Percentiles rank a stretch among this genome's conserved stretches.
Evolutionary conservation across 1,284 basidiomycete species (phyloP).

Genomic region (Ceratobasidium sp.): DNA sequence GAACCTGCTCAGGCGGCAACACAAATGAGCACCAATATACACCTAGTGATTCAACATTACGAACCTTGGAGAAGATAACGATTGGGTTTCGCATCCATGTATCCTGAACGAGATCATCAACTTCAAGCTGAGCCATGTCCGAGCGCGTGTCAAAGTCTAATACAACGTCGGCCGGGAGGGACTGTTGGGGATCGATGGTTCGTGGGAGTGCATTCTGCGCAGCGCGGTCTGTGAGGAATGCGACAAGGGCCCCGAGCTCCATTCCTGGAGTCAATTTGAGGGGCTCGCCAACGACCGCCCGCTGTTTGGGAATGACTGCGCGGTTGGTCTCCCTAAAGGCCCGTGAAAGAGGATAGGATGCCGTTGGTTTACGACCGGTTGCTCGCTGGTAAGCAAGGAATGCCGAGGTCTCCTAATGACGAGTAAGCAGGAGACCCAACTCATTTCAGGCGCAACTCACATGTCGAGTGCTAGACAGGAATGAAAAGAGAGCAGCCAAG

Average conservation of each 20-base stretch:
- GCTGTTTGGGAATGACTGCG: background rate
- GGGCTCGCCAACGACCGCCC: slow-evolving; percentile 6
- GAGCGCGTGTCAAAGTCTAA: slow-evolving; percentile 81
- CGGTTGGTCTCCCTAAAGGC: slow-evolving; percentile 8
- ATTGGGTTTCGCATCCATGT: slow-evolving; percentile 79
- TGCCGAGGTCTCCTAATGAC: background rate
- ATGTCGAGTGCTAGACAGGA: slow-evolving; percentile 16
- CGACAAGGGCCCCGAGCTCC: slow-evolving; percentile 79
- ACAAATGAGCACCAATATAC: slow-evolving; percentile 6
- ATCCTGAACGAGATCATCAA: slow-evolving; percentile 60
- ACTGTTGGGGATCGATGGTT: slow-evolving; percentile 64
- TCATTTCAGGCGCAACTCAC: background rate
- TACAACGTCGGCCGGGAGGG: slow-evolving; percentile 79
- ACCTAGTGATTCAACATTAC: slow-evolving; percentile 43
- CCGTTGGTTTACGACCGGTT: background rate
- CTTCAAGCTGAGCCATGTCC: slow-evolving; percentile 52
- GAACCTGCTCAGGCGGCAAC: slow-evolving; percentile 53
- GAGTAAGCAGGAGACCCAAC: background rate
- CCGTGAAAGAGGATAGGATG: slow-evolving; percentile 14
- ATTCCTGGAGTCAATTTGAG: slow-evolving; percentile 54
- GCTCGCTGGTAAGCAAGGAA: slow-evolving; percentile 4
- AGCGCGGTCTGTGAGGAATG: slow-evolving; percentile 77
- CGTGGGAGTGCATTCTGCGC: slow-evolving; percentile 74
- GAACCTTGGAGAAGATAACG: slow-evolving; percentile 77
- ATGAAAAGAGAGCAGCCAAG: slow-evolving; percentile 31